Percentiles rank a stretch among this genome's conserved stretches.
phyloP scores from a whole-genome alignment of 2,329 filamentous ascomycete genomes.

The Penicillium sp. region DNA sequence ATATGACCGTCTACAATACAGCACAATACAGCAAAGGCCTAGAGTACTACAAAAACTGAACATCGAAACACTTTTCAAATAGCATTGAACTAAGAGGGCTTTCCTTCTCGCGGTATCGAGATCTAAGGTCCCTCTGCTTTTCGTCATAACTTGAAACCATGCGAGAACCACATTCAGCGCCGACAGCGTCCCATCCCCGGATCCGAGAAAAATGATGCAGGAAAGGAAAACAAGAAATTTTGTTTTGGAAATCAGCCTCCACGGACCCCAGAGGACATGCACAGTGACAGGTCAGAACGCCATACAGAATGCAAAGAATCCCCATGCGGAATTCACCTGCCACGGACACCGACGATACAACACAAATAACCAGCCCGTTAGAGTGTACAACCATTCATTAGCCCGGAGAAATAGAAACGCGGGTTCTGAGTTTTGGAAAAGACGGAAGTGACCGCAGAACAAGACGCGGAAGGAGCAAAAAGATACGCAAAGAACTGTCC shows the following conservation, averaged over 20 bases:
- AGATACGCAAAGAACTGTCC: slow-evolving; percentile 28
- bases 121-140: slow-evolving; percentile 16
- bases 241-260: slow-evolving; percentile 28
- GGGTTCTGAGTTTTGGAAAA: slow-evolving; percentile 12
- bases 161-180: slow-evolving; percentile 31
- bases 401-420: slow-evolving; percentile 28
- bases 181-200: slow-evolving; percentile 34
- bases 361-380: slow-evolving; percentile 1
- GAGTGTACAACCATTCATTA: slow-evolving; percentile 7
- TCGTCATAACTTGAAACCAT: slow-evolving; percentile 17
- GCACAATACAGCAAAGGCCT: too few species aligned
- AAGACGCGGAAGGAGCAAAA: slow-evolving; percentile 21
- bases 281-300: slow-evolving; percentile 41
- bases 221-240: slow-evolving; percentile 24
- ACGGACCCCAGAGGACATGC: slow-evolving; percentile 36
- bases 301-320: slow-evolving; percentile 44
- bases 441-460: slow-evolving; percentile 19
- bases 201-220: slow-evolving; percentile 32
- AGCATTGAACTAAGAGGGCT: slow-evolving; percentile 26
- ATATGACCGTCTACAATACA: not conserved
- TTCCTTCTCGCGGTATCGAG: slow-evolving; percentile 31
- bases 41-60: too few species aligned
- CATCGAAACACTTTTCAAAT: slow-evolving; percentile 20
- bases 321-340: slow-evolving; percentile 19
- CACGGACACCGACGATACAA: not conserved